Conservation (phyloP, 176 grass and related monocot species). For the Rhynchospora breviuscula region DNA sequence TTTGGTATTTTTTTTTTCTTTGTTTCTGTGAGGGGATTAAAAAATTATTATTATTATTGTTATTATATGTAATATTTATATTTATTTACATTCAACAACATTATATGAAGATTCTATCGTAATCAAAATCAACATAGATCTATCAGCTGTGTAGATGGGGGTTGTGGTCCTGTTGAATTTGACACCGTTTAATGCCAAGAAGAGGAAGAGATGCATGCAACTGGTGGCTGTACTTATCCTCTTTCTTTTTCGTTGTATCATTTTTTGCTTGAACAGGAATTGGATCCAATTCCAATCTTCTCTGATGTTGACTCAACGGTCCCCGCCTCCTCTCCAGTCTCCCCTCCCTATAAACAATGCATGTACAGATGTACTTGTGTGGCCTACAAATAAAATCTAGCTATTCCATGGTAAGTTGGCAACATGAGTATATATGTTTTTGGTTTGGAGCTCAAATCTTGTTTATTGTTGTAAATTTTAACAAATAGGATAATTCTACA, state of each 20-base stretch:
- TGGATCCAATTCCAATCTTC: constrained; percentile 29
- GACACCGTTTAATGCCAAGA: background rate
- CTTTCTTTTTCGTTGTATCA: constrained; percentile 1
- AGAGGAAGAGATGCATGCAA: constrained; percentile 23
- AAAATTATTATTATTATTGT: too few species aligned
- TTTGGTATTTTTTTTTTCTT: background rate
- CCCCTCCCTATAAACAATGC: background rate
- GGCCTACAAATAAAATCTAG: background rate
- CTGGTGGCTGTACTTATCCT: constrained; percentile 18
- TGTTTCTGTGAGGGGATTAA: background rate
- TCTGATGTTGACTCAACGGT: constrained; percentile 26
- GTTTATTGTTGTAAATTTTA: too few species aligned
- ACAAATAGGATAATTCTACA: too few species aligned
- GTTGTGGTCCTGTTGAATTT: background rate
- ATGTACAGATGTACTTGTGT: constrained; percentile 6
- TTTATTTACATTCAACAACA: background rate
- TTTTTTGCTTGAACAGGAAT: constrained; percentile 24
- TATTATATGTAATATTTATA: too few species aligned
- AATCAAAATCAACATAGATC: background rate
- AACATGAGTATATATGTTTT: background rate
- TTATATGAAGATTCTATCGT: background rate
- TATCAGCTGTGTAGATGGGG: background rate
- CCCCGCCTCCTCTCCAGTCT: background rate
- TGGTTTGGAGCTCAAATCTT: too few species aligned
- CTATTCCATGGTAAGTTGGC: background rate